Conservation (phyloP, 306 rosid species). For the Adenanthera pavonina region DNA sequence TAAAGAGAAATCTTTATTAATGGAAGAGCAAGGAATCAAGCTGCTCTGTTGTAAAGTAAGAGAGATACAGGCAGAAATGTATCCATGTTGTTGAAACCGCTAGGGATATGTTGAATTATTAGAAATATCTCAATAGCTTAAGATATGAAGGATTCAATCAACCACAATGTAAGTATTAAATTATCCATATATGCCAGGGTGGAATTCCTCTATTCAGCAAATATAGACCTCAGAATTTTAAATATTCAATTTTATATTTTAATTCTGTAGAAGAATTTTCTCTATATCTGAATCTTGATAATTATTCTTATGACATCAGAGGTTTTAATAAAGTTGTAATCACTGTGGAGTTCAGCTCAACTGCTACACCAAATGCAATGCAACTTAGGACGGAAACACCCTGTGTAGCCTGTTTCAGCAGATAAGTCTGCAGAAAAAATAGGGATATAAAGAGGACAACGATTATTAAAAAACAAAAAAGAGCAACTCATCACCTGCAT, state of each 20-base stretch:
- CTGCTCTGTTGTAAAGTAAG: no score
- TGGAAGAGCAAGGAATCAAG: no score
- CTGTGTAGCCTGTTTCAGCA: not conserved
- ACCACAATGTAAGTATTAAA: no score
- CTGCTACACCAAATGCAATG: not conserved
- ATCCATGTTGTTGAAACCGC: no score
- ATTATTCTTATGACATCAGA: not conserved
- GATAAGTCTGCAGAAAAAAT: not conserved
- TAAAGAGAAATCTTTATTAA: not conserved
- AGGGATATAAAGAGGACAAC: not conserved
- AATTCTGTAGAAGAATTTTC: no score
- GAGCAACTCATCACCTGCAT: conserved; percentile 74
- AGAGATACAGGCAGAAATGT: no score
- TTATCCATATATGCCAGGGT: not conserved
- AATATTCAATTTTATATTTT: no score
- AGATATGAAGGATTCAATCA: not conserved
- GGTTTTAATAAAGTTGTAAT: not conserved
- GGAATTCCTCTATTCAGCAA: not conserved
- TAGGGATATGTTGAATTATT: no score
- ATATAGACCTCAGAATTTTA: not conserved
- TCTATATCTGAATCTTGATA: no score
- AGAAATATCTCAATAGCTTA: no score
- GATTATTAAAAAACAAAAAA: not conserved
- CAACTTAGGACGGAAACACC: not conserved
- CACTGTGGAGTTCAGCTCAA: not conserved